Base-by-base conservation (phyloP, 176 grass and related monocot genomes). In the Miscanthus lutarioriparius region DNA sequence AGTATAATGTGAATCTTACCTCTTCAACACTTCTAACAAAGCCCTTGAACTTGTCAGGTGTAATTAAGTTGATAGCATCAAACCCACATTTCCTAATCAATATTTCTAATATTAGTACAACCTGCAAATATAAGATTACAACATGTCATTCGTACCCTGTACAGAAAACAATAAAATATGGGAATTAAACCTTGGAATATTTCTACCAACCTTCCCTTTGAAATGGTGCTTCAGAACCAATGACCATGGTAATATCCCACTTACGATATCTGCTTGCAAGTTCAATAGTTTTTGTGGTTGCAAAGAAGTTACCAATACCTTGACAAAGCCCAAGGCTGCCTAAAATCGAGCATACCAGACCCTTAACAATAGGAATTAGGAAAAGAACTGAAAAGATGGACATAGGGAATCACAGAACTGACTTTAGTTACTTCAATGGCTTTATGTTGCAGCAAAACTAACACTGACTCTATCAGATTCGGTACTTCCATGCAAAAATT, bases 301-400 rank as follows among this genome's bases (percentile, higher is more conserved):
- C 67, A 98, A 91, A 53, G 92, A 93, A 16, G 96, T 93, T 86
- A 98, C 93, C 77, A 98, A 78, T 78, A 98, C 96, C 85, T 98
- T 98, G 51, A 98, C 89, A 87, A 98, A 98, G 45, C 96, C 96
- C 83, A 98, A 86, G 28, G 93, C 91, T 62, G 96, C 96, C 96
- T 95, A 85, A 26, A 80, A 75, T 61, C 5, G n/a, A 53, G 78
- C 14, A 25, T 48, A 85, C 84, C 51, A 86, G 78, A 56, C 76
- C 30, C 47, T 37, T 67, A 86, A 33, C 73, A 72, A 45, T 67
- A 53, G 15, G 36, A 76, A 36, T 26, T 64, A 30, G 13, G 0
- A 87, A 51, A 59, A 83, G 27, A 48, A 49, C 65, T 38, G 58
- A 62, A 62, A 80, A 77, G 10, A 83, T 32, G 20, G 16, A 74